Evolutionary conservation across 441 rosid species (phyloP).

Genomic region (Kokia cookei): DNA sequence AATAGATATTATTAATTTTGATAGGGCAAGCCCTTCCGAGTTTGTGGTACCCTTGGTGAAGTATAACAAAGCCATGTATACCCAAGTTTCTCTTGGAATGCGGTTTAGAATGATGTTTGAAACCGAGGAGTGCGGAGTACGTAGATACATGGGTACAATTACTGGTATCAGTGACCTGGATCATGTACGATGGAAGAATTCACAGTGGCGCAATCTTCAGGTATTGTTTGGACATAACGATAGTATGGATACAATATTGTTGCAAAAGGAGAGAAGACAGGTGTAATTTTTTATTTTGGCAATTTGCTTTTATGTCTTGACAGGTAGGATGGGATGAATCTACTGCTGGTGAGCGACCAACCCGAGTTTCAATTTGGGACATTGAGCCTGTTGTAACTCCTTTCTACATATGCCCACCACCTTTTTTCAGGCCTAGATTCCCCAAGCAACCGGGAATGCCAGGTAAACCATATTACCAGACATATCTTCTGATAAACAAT

Average conservation of each 20-base stretch:
- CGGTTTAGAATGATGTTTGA: slow-evolving; percentile 88
- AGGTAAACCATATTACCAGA: slow-evolving; percentile 29
- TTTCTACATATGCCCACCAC: slow-evolving; percentile 92
- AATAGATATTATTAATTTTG: slow-evolving; percentile 19
- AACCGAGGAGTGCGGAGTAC: slow-evolving; percentile 79
- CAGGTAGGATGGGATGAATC: slow-evolving; percentile 99
- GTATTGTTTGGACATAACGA: slow-evolving; percentile 26
- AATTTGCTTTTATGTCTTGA: slow-evolving; percentile 2
- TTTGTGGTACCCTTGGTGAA: slow-evolving; percentile 95
- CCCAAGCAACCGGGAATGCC: slow-evolving; percentile 85
- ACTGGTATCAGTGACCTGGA: slow-evolving; percentile 86
- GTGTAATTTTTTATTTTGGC: background rate
- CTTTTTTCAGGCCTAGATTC: slow-evolving; percentile 85
- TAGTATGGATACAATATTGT: background rate
- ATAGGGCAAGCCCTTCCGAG: slow-evolving; percentile 91
- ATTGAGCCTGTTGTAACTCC: slow-evolving; percentile 87
- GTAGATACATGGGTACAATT: slow-evolving; percentile 92
- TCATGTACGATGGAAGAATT: slow-evolving; percentile 79
- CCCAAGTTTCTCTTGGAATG: slow-evolving; percentile 93
- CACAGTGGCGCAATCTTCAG: slow-evolving; percentile 99
- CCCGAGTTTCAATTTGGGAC: slow-evolving; percentile 89
- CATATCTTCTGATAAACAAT: background rate
- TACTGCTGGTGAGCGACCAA: slow-evolving; percentile 82
- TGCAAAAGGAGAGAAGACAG: background rate
- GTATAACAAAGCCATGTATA: slow-evolving; percentile 77